Conservation (phyloP, 139 green algal genomes). For the Coelastrella sp. region DNA sequence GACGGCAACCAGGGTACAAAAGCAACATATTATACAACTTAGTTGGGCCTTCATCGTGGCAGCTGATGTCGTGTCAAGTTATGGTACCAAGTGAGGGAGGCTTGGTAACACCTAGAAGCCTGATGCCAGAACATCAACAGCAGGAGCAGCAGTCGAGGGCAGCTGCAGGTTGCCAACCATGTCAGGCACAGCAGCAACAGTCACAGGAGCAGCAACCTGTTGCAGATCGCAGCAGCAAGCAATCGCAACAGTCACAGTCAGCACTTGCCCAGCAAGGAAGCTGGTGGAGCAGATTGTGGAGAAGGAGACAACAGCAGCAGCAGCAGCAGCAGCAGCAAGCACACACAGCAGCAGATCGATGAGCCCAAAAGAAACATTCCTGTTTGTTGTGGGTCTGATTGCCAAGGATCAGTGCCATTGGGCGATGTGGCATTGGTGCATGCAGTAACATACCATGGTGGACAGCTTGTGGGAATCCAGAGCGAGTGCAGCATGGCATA, state of each 20-base stretch:
- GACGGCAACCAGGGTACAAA: neutral
- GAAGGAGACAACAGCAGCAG: neutral
- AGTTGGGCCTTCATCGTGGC: constrained; percentile 7
- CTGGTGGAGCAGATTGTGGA: neutral
- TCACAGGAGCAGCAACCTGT: neutral
- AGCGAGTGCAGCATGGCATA: too few species aligned
- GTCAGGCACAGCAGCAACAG: constrained; percentile 31
- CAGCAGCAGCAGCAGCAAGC: neutral
- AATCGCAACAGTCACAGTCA: too few species aligned
- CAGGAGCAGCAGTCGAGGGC: neutral
- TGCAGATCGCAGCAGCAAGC: too few species aligned
- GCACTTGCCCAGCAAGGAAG: too few species aligned
- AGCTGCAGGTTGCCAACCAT: constrained; percentile 31
- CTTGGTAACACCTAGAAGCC: constrained; percentile 6
- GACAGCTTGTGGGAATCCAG: too few species aligned
- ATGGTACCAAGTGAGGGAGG: constrained; percentile 44
- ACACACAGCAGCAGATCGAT: too few species aligned
- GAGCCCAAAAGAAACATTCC: too few species aligned
- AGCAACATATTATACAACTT: constrained; percentile 43
- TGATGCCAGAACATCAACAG: constrained; percentile 33
- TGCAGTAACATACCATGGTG: too few species aligned
- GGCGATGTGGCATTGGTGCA: too few species aligned
- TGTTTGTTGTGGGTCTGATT: too few species aligned
- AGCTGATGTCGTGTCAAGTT: constrained; percentile 30
- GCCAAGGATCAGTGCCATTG: too few species aligned